phyloP scores from a whole-genome alignment of 352 stramenopile genomes.

The Pythium insidiosum region DNA sequence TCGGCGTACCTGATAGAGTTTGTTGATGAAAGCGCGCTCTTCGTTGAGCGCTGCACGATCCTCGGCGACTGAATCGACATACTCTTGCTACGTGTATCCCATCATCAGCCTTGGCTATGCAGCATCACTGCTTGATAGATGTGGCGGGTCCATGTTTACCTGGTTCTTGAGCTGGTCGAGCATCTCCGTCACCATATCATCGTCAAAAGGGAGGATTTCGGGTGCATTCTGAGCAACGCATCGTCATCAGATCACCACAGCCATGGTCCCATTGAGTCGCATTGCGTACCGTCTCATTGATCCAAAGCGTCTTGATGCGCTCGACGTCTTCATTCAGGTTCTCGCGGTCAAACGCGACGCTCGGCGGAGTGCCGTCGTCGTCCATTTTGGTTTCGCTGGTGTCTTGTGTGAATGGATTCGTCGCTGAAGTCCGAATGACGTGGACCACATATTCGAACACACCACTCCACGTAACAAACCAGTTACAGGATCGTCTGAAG shows the following conservation, averaged over 20 bases:
- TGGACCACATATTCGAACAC: too few relatives aligned
- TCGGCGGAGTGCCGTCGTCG: conserved; percentile 18
- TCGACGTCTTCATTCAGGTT: conserved; percentile 81
- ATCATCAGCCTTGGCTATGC: too few relatives aligned
- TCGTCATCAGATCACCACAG: not conserved
- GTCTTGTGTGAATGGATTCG: not conserved
- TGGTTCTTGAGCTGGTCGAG: conserved; percentile 80
- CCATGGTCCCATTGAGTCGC: not conserved
- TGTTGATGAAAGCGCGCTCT: conserved; percentile 76
- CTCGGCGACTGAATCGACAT: conserved; percentile 72
- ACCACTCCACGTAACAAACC: not conserved
- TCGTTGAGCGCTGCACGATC: conserved; percentile 55
- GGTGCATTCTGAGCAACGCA: conserved; percentile 59
- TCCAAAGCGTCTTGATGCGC: conserved; percentile 58
- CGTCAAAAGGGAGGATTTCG: conserved; percentile 64
- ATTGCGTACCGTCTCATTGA: conserved; percentile 70
- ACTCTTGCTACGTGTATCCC: conserved; percentile 81
- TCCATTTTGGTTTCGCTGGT: conserved; percentile 7
- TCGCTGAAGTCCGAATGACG: too few relatives aligned
- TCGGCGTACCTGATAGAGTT: conserved; percentile 56
- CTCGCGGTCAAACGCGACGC: conserved; percentile 36
- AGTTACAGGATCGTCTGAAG: too few relatives aligned
- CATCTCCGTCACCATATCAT: conserved; percentile 78
- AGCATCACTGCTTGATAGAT: not conserved
- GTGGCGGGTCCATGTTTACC: too few relatives aligned